phyloP scores from a whole-genome alignment of 2,329 filamentous ascomycete species.

The Nannizzia gypsea region DNA sequence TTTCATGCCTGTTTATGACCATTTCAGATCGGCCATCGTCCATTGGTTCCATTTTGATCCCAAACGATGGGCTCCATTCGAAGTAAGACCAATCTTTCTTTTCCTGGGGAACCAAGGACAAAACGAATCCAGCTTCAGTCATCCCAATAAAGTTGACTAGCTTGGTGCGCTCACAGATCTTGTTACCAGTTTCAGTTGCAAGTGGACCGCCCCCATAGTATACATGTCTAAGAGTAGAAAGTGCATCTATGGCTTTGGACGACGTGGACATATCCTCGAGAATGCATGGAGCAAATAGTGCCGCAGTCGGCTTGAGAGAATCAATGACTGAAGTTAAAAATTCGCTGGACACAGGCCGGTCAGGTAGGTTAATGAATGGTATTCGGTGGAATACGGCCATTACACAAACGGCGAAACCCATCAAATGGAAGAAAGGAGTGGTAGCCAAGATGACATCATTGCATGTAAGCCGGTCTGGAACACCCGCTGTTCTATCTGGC shows the following conservation, averaged over 20 bases:
- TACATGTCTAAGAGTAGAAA: conserved; percentile 12
- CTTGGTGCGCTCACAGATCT: conserved; percentile 12
- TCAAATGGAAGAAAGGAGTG: conserved; percentile 22
- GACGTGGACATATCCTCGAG: conserved; percentile 20
- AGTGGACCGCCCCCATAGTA: conserved; percentile 18
- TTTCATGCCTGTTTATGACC: conserved; percentile 15
- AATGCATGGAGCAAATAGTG: conserved; percentile 18
- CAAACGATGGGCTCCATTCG: conserved; percentile 24
- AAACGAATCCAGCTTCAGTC: conserved; percentile 17
- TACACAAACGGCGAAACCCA: conserved; percentile 17
- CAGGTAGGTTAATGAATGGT: conserved; percentile 17
- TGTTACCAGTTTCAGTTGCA: conserved; percentile 13
- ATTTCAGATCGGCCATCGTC: conserved; percentile 20
- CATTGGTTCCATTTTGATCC: conserved; percentile 21
- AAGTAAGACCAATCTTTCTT: conserved; percentile 25
- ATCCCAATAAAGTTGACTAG: conserved; percentile 15
- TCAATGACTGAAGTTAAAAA: conserved; percentile 16
- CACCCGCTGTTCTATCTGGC: conserved; percentile 11
- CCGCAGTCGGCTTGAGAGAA: conserved; percentile 14
- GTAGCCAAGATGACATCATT: conserved; percentile 14
- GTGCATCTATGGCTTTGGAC: conserved; percentile 12
- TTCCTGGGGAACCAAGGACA: conserved; percentile 12
- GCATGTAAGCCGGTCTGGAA: conserved; percentile 9
- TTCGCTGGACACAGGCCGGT: conserved; percentile 19
- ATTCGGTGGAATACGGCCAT: conserved; percentile 16